phyloP scores from a whole-genome alignment of 495 filamentous ascomycete species.

The Aspergillus conjunctus region DNA sequence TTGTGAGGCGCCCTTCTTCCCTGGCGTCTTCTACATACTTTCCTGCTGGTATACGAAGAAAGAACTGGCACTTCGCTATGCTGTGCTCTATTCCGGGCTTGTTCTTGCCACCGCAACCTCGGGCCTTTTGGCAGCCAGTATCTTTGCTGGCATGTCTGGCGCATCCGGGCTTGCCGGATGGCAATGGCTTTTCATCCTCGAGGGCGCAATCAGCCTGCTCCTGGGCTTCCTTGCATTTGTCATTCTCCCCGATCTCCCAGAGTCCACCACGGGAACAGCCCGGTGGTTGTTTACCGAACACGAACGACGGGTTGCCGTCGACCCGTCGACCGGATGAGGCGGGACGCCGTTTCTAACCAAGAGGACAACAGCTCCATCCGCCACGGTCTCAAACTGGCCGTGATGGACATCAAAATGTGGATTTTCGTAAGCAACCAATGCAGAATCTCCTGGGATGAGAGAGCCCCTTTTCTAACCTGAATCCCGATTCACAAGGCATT shows the following conservation, averaged over 20 bases:
- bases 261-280: background rate
- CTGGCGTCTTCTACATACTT: background rate
- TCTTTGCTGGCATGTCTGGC: background rate
- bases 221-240: background rate
- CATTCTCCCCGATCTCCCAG: background rate
- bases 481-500: background rate
- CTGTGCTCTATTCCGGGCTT: background rate
- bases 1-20: background rate
- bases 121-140: background rate
- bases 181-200: background rate
- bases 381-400: background rate
- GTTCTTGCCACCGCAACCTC: background rate
- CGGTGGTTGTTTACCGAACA: background rate
- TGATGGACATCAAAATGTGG: background rate
- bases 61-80: background rate
- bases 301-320: background rate
- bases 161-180: background rate
- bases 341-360: too few species aligned
- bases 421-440: background rate
- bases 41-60: background rate
- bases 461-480: too few species aligned
- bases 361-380: background rate
- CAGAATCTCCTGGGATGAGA: too few species aligned
- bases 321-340: background rate
- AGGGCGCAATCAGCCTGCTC: background rate